A percentile compares a stretch with the other conserved stretches of the same genome.
These are phyloP conservation scores for Poa annua DNA, from an alignment of 176 grass and related monocot genomes.

Conservation along the genomic window DNA sequence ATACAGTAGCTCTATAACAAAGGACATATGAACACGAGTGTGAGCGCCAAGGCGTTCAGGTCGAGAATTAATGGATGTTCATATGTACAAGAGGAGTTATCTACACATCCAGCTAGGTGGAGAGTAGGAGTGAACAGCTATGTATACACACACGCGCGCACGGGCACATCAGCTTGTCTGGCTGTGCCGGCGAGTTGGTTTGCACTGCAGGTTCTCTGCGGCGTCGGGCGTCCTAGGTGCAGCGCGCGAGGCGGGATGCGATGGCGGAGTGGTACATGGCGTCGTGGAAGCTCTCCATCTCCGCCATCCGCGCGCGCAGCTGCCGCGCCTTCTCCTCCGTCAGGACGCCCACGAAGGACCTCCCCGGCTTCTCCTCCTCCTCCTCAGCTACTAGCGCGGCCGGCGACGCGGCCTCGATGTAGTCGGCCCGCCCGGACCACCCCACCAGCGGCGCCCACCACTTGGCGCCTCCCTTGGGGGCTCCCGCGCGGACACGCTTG, in stretches of 20 bases:
- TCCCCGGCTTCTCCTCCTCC: background rate
- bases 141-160: background rate
- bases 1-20: too few species aligned
- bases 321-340: conserved; percentile 58
- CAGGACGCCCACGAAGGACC: conserved; percentile 37
- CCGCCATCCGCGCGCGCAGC: conserved; percentile 33
- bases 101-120: background rate
- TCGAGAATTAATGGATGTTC: background rate
- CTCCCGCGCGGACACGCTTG: background rate
- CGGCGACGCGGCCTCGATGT: conserved; percentile 51
- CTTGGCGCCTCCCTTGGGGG: conserved; percentile 26
- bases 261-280: conserved; percentile 54
- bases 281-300: conserved; percentile 22
- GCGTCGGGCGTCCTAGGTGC: background rate
- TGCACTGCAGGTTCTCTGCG: background rate
- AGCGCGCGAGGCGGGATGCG: conserved; percentile 80
- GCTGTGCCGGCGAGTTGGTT: background rate
- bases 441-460: conserved; percentile 81
- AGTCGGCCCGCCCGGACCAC: conserved; percentile 68
- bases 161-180: background rate
- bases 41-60: background rate
- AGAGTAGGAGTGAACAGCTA: too few species aligned
- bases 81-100: background rate
- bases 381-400: background rate
- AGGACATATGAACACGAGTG: too few species aligned